Evolutionary conservation across 768 basidiomycete genomes (phyloP), one percentile per base, ranked within the genome.

Genomic region (Russula olivacea): DNA sequence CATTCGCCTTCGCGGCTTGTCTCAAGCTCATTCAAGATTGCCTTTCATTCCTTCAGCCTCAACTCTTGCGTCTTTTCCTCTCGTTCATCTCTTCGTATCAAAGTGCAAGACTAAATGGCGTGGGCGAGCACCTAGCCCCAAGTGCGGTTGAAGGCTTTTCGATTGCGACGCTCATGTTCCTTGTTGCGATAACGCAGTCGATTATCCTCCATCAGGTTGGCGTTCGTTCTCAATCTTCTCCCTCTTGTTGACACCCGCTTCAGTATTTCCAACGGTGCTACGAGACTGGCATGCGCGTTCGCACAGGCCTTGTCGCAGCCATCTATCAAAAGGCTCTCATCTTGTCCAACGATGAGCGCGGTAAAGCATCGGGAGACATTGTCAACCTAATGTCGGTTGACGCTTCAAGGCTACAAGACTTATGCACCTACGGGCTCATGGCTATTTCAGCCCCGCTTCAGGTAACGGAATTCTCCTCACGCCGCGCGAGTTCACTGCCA

Each of bases 331-430:
- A 98, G 72, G 82, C 93, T 0, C 78, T 98, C 23, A 80, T 91
- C 4, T 81, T 98, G 10, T 91, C 90, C 2, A 93, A 88, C 68
- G 89, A 92, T 61, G 93, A 92, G 69, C 84, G 89, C 5, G 80
- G 82, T 11, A 84, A 91, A 47, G 82, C 90, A 0, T 85, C 91
- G 0, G 95, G 96, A 1, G 94, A 97, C 71, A 94, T 97, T 40
- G 93, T 97, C 66, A 98, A 97, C 71, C 74, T 96, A 36, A 94
- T 95, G 88, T 88, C 87, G 9, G 93, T 96, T 15, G 91, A 93
- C 67, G 83, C 91, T 0, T 85, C 82, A 15, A 77, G 89, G 40
- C 74, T 93, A 48, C 89, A 92, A 67, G 91, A 93, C 63, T 77
- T 93, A 28, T 90, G 88, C 71, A 83, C 86, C 0, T 92, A 89